phyloP scores from a whole-genome alignment of 2,329 filamentous ascomycete genomes.

The Fusarium humuli region DNA sequence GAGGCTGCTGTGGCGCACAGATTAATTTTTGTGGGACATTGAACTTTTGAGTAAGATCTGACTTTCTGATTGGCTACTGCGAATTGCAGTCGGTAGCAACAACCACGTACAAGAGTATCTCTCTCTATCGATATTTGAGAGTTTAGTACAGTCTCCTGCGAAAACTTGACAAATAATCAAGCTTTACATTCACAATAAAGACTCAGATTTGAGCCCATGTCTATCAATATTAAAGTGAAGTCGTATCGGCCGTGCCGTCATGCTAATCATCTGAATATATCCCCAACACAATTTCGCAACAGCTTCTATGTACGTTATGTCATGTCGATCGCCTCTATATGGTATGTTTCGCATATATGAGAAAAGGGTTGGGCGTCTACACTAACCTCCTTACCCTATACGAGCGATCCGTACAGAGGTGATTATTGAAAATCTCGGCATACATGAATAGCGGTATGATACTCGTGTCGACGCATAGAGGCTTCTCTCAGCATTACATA shows the following conservation, averaged over 20 bases:
- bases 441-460: background rate
- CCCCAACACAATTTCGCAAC: background rate
- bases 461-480: background rate
- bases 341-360: background rate
- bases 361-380: background rate
- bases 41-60: background rate
- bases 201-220: too few relatives aligned
- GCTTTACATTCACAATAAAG: background rate
- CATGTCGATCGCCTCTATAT: background rate
- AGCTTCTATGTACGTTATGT: background rate
- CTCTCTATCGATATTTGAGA: background rate
- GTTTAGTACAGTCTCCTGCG: background rate
- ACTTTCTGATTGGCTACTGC: constrained; percentile 16
- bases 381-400: background rate
- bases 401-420: background rate
- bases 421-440: background rate
- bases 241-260: background rate
- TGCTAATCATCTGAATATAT: background rate
- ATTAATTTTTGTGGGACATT: constrained; percentile 30
- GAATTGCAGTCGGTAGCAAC: background rate
- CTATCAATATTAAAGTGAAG: background rate
- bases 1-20: constrained; percentile 32
- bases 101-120: constrained; percentile 1
- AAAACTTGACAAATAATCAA: background rate
- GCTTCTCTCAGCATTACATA: background rate